These are phyloP conservation scores for Fusarium brevicatenulatum DNA, from an alignment of 2,329 filamentous ascomycete species.

Conservation along the genomic window DNA sequence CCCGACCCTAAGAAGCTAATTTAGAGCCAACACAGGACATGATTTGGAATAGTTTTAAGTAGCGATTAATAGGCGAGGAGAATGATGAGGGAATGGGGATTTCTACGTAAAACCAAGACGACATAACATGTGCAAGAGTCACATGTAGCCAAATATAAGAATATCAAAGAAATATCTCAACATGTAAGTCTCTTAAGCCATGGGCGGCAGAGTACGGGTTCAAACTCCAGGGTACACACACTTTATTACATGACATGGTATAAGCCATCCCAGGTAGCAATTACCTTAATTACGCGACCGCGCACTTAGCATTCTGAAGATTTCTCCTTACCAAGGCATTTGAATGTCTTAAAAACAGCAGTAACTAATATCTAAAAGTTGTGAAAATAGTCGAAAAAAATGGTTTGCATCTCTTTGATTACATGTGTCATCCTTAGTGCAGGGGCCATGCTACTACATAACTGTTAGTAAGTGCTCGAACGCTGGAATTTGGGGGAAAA, in stretches of 20 bases:
- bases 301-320: not conserved
- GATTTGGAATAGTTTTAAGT: not conserved
- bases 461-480: not conserved
- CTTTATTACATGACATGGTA: not conserved
- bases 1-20: not conserved
- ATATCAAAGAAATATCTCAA: not conserved
- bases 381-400: not conserved
- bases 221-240: too few relatives aligned
- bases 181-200: not conserved
- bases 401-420: not conserved
- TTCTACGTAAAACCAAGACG: fast-evolving
- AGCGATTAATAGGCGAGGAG: too few relatives aligned
- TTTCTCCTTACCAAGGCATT: too few relatives aligned
- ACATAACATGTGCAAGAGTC: not conserved
- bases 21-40: not conserved
- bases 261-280: not conserved
- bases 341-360: not conserved
- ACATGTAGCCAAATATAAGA: not conserved
- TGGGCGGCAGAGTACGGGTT: too few relatives aligned
- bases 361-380: not conserved
- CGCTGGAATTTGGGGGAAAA: not conserved
- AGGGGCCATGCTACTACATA: not conserved
- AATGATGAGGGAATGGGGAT: too few relatives aligned
- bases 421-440: not conserved
- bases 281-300: not conserved